Evolutionary conservation across 106 monocot genomes (phyloP).

Genomic region (Dactylorhiza incarnata): DNA sequence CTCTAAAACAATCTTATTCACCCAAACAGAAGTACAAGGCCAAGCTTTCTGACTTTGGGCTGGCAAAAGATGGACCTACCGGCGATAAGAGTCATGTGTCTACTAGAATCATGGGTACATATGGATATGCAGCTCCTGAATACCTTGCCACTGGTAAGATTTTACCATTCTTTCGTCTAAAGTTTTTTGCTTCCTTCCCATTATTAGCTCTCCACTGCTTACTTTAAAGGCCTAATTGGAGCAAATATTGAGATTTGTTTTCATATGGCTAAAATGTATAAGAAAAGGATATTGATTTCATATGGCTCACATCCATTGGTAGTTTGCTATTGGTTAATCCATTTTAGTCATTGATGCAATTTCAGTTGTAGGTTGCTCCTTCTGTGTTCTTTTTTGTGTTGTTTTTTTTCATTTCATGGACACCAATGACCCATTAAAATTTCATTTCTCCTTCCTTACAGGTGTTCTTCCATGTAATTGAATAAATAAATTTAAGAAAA

Average conservation of each 20-base stretch:
- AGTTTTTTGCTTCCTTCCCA: not conserved
- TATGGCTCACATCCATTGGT: not conserved
- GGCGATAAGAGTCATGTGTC: constrained; percentile 81
- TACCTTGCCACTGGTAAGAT: constrained; percentile 64
- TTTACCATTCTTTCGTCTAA: not conserved
- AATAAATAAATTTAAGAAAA: too few relatives aligned
- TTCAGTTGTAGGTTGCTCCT: not conserved
- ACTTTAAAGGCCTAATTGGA: too few relatives aligned
- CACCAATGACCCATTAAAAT: not conserved
- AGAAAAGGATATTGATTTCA: not conserved
- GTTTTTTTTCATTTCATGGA: not conserved
- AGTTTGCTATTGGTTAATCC: not conserved
- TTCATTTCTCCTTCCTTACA: not conserved
- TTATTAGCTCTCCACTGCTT: not conserved
- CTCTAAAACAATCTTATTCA: not conserved
- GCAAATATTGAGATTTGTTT: not conserved
- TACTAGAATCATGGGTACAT: constrained; percentile 65
- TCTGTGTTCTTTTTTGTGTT: not conserved
- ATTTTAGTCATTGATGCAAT: not conserved
- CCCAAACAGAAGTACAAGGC: constrained; percentile 48
- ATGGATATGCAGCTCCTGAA: constrained; percentile 78
- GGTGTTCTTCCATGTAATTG: not conserved
- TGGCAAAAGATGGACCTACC: constrained; percentile 72
- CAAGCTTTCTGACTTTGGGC: constrained; percentile 80
- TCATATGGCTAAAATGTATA: not conserved